These are phyloP conservation scores for Colletotrichum spinosum DNA, from an alignment of 2,329 filamentous ascomycete species.

Conservation along the genomic window DNA sequence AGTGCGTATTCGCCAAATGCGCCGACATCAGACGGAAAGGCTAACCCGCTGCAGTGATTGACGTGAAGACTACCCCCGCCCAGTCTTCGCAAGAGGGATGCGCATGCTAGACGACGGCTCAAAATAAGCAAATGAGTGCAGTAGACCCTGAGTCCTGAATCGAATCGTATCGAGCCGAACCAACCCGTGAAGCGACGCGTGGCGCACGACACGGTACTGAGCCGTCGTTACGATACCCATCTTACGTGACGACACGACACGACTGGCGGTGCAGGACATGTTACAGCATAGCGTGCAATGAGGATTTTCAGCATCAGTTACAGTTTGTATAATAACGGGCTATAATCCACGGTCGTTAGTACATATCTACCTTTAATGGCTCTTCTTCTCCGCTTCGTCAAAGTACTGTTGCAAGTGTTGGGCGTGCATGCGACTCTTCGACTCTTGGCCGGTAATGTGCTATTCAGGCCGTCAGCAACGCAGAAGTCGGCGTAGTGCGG, in stretches of 20 bases:
- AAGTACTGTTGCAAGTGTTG: neutral
- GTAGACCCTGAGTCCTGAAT: constrained; percentile 1
- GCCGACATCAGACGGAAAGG: constrained; percentile 12
- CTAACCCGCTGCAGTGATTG: constrained; percentile 76
- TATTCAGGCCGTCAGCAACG: no score
- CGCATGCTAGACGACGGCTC: constrained; percentile 62
- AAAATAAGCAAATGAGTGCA: constrained; percentile 13
- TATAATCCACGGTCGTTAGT: constrained; percentile 40
- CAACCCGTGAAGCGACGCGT: constrained; percentile 24
- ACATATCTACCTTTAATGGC: constrained; percentile 38
- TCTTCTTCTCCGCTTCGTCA: constrained; percentile 11
- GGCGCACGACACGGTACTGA: constrained; percentile 26
- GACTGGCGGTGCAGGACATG: constrained; percentile 39
- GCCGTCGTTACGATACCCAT: constrained; percentile 29
- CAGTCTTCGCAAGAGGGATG: constrained; percentile 80
- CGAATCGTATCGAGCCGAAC: constrained; percentile 14
- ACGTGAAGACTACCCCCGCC: constrained; percentile 85
- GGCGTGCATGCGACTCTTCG: neutral
- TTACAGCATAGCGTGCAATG: constrained; percentile 45
- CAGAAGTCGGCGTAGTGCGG: neutral
- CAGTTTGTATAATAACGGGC: constrained; percentile 40
- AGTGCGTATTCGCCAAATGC: constrained; percentile 67
- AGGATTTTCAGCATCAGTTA: constrained; percentile 42
- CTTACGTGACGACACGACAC: constrained; percentile 2
- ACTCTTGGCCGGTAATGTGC: neutral